Conservation (phyloP, 306 rosid genomes). For the Vicia villosa region DNA sequence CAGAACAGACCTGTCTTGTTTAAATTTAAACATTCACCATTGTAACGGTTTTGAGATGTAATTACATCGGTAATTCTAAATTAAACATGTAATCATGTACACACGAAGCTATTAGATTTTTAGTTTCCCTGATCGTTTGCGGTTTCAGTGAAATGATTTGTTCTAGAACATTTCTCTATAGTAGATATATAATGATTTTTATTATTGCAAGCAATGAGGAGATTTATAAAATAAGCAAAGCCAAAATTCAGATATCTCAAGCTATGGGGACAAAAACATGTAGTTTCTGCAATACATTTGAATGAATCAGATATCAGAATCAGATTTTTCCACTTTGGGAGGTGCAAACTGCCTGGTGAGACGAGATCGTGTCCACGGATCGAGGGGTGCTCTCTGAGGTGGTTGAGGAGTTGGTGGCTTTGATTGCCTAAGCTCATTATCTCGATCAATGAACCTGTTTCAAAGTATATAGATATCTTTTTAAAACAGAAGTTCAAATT, state of each 20-base stretch:
- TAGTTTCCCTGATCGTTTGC: neutral
- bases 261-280: neutral
- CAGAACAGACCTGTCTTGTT: neutral
- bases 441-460: conserved; percentile 80
- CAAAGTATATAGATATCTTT: conserved; percentile 6
- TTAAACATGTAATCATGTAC: neutral
- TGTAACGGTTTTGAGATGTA: neutral
- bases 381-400: conserved; percentile 74
- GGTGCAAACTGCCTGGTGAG: conserved; percentile 79
- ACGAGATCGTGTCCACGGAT: conserved; percentile 85
- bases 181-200: conserved; percentile 2
- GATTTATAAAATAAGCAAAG: conserved; percentile 11
- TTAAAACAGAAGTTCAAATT: conserved; percentile 1
- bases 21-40: neutral
- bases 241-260: conserved; percentile 28
- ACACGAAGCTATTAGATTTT: neutral
- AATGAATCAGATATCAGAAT: conserved; percentile 48
- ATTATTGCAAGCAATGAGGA: conserved; percentile 12
- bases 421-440: conserved; percentile 82
- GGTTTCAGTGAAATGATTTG: conserved; percentile 18
- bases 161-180: conserved; percentile 23
- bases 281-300: conserved; percentile 10
- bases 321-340: conserved; percentile 68
- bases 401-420: conserved; percentile 82
- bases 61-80: neutral